Evolutionary conservation across 768 basidiomycete species (phyloP).

Genomic region (Hygrocybe punicea): DNA sequence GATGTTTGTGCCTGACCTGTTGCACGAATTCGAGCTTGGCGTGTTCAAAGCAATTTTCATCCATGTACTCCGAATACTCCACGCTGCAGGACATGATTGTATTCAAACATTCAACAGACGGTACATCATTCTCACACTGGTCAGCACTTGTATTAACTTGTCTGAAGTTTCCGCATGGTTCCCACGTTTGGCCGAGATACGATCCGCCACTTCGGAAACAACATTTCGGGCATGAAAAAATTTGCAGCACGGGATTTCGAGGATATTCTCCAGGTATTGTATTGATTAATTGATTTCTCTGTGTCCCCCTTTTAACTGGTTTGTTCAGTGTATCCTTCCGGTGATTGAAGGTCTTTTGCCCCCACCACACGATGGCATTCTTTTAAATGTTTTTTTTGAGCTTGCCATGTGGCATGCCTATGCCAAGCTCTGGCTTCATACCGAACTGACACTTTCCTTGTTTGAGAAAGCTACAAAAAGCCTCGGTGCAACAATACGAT

Average conservation of each 20-base stretch:
- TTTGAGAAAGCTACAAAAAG: conserved; percentile 20
- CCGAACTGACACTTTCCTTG: conserved; percentile 26
- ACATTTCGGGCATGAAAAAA: conserved; percentile 36
- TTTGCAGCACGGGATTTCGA: conserved; percentile 39
- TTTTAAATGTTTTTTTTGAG: conserved; percentile 34
- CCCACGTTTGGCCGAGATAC: conserved; percentile 30
- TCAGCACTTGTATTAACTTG: neutral
- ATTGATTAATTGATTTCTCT: conserved; percentile 3
- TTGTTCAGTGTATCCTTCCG: conserved; percentile 35
- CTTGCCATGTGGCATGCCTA: conserved; percentile 37
- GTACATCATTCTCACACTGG: neutral
- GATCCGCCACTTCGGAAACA: conserved; percentile 35
- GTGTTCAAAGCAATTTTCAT: conserved; percentile 31
- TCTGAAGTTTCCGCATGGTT: conserved; percentile 22
- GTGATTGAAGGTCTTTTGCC: conserved; percentile 37
- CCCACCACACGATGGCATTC: conserved; percentile 17
- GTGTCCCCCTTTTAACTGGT: conserved; percentile 22
- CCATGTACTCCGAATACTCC: conserved; percentile 29
- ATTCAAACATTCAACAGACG: too few relatives aligned
- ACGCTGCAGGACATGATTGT: conserved; percentile 9
- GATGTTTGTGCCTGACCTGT: conserved; percentile 26
- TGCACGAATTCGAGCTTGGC: conserved; percentile 37
- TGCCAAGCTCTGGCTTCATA: conserved; percentile 41
- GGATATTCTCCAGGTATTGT: conserved; percentile 29
- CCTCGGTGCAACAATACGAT: conserved; percentile 26